phyloP scores from a whole-genome alignment of 495 filamentous ascomycete genomes.

The Trichoderma orchidacearum region DNA sequence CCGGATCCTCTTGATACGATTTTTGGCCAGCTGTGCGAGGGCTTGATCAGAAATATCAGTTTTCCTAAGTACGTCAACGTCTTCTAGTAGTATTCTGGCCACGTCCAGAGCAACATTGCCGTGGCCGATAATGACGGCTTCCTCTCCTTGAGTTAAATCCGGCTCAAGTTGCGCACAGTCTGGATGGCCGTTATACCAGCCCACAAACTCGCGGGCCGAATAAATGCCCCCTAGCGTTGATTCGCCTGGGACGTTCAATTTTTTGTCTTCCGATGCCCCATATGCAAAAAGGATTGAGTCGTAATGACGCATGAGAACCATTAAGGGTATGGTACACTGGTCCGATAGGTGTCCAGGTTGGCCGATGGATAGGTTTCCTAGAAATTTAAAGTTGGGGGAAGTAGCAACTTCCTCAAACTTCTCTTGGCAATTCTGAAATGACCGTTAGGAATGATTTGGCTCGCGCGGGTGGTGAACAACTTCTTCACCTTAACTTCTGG shows the following conservation, averaged over 20 bases:
- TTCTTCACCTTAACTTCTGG: constrained; percentile 83
- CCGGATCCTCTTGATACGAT: constrained; percentile 63
- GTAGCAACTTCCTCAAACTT: constrained; percentile 80
- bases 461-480: neutral
- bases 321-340: constrained; percentile 48
- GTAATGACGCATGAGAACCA: constrained; percentile 64
- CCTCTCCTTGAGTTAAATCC: constrained; percentile 61
- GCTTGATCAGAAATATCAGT: constrained; percentile 85
- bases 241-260: constrained; percentile 72
- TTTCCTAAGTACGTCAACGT: constrained; percentile 53
- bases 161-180: constrained; percentile 67
- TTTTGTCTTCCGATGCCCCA: constrained; percentile 72
- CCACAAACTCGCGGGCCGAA: constrained; percentile 88
- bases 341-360: constrained; percentile 25
- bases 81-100: constrained; percentile 68
- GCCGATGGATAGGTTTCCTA: constrained; percentile 80
- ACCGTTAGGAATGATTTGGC: neutral
- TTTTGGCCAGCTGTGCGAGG: constrained; percentile 56
- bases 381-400: constrained; percentile 74
- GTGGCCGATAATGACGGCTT: constrained; percentile 83
- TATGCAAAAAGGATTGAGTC: constrained; percentile 89
- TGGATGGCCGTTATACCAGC: constrained; percentile 95
- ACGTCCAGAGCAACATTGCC: constrained; percentile 95
- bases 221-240: constrained; percentile 54
- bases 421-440: constrained; percentile 75